A percentile compares a stretch with the other conserved stretches of the same genome.
Evolutionary conservation across 202 grass and related monocot species (phyloP).

Genomic region (Setaria italica): DNA sequence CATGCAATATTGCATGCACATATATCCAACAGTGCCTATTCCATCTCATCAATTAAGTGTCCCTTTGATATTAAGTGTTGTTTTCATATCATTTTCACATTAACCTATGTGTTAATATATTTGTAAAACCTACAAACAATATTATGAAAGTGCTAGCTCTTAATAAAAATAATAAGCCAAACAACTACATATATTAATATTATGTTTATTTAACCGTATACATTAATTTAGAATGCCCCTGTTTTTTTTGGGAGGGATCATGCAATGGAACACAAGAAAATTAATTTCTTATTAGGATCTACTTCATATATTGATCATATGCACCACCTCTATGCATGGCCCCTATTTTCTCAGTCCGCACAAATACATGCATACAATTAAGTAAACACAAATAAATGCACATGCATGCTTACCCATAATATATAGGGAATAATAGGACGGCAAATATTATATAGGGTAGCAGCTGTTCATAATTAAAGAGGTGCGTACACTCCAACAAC

Average conservation of each 20-base stretch:
- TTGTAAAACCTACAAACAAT: no score
- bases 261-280: background rate
- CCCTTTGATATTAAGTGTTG: no score
- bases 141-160: no score
- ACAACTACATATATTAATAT: no score
- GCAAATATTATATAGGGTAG: constrained; percentile 46
- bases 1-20: no score
- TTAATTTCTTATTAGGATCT: background rate
- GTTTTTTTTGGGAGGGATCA: background rate
- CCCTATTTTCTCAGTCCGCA: background rate
- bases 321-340: background rate
- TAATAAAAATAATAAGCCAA: no score
- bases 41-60: no score
- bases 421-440: constrained; percentile 17
- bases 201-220: background rate
- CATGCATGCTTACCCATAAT: background rate
- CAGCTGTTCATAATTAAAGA: constrained; percentile 41
- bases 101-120: no score
- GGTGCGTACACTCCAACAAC: constrained; percentile 41
- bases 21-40: no score
- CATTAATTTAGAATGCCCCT: background rate
- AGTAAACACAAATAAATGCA: background rate
- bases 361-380: background rate
- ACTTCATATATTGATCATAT: background rate
- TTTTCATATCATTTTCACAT: no score